Conservation (phyloP, 139 green algal species). For the Dunaliella sp. region DNA sequence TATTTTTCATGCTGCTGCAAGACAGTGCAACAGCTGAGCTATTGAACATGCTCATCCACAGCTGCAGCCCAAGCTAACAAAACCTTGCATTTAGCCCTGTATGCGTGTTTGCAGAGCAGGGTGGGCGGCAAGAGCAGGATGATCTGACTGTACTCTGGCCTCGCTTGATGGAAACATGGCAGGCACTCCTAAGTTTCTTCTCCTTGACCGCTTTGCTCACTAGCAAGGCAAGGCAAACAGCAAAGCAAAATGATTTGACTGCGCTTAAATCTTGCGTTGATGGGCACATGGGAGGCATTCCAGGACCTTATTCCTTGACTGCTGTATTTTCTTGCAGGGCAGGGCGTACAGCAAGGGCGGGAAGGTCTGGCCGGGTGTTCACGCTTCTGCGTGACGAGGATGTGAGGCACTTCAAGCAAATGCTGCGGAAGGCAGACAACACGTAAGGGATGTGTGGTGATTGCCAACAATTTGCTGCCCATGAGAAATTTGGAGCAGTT, state of each 20-base stretch:
- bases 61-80: too few species aligned
- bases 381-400: slow-evolving; percentile 81
- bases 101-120: too few species aligned
- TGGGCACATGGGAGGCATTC: not conserved
- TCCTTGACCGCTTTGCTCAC: too few species aligned
- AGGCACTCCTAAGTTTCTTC: too few species aligned
- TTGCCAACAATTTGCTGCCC: not conserved
- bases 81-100: too few species aligned
- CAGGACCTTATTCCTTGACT: not conserved
- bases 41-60: too few species aligned
- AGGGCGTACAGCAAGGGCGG: slow-evolving; percentile 81
- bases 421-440: slow-evolving; percentile 86
- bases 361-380: slow-evolving; percentile 57
- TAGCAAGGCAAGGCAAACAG: not conserved
- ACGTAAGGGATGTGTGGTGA: slow-evolving; percentile 20
- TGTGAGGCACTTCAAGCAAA: slow-evolving; percentile 80
- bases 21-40: too few species aligned
- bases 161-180: too few species aligned
- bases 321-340: slow-evolving; percentile 74
- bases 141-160: too few species aligned
- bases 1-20: too few species aligned
- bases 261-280: not conserved
- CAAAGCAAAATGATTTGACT: not conserved
- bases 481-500: too few species aligned
- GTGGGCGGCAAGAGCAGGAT: too few species aligned